Conservation (phyloP, 2,329 filamentous ascomycete genomes). For the Chrysosporium keratinophilum region DNA sequence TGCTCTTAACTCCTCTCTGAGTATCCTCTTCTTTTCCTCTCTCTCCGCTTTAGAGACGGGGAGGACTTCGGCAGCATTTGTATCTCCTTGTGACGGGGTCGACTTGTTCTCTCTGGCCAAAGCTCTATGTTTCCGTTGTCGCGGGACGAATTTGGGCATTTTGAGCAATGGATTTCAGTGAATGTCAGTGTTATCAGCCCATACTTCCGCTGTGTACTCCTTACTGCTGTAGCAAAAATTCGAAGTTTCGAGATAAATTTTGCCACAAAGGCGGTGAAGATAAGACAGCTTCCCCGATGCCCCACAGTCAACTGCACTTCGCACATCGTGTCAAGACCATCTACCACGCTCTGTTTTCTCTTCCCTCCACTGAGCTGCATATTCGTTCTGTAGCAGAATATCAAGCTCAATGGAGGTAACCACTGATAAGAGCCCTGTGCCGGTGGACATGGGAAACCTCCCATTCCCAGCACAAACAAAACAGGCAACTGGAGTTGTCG, state of each 20-base stretch:
- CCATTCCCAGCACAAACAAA: slow-evolving; percentile 59
- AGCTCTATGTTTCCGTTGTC: slow-evolving; percentile 49
- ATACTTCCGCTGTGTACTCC: no score
- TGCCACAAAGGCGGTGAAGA: slow-evolving; percentile 17
- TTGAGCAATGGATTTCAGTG: slow-evolving; percentile 9
- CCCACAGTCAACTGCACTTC: background rate
- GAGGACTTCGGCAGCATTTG: slow-evolving; percentile 34
- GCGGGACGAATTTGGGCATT: slow-evolving; percentile 44
- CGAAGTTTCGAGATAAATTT: slow-evolving; percentile 14
- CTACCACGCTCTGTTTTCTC: no score
- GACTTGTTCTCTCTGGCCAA: slow-evolving; percentile 24
- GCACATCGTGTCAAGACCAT: background rate
- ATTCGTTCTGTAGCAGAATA: background rate
- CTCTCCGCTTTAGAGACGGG: slow-evolving; percentile 43
- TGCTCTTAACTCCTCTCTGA: slow-evolving; percentile 46
- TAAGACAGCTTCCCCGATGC: background rate
- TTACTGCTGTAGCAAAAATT: background rate
- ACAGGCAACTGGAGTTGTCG: slow-evolving; percentile 51
- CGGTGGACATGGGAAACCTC: background rate
- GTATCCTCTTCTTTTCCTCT: slow-evolving; percentile 42
- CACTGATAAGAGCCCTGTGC: background rate
- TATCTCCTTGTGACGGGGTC: slow-evolving; percentile 34
- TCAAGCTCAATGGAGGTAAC: background rate
- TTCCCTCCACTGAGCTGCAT: no score
- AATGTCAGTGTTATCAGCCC: background rate